Evolutionary conservation across 495 filamentous ascomycete species (phyloP).

Genomic region (Aspergillus sparsus): DNA sequence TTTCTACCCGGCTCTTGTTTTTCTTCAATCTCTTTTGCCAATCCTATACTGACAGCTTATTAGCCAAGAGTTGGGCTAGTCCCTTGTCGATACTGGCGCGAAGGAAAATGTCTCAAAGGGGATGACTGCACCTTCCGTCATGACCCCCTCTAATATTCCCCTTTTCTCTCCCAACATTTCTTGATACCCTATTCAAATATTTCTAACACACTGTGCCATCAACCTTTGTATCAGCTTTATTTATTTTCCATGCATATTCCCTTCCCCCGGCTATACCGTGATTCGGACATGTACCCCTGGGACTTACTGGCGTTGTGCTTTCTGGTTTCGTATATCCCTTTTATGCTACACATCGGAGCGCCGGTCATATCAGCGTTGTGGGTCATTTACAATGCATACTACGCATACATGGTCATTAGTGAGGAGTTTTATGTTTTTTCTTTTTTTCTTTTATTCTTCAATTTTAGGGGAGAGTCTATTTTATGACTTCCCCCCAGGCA

Average conservation of each 20-base stretch:
- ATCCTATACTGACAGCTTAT: slow-evolving; percentile 23
- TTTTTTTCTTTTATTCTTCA: too few relatives aligned
- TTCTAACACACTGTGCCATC: slow-evolving; percentile 5
- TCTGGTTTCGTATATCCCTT: neutral
- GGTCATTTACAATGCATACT: slow-evolving; percentile 11
- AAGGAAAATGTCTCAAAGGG: slow-evolving; percentile 81
- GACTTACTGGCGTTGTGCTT: slow-evolving; percentile 12
- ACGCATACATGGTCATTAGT: slow-evolving; percentile 5
- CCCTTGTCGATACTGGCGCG: slow-evolving; percentile 74
- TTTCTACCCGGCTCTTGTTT: neutral
- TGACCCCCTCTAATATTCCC: slow-evolving; percentile 31
- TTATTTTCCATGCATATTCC: slow-evolving; percentile 13
- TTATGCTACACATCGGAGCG: neutral
- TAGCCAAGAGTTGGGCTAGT: slow-evolving; percentile 46
- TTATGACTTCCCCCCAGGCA: neutral
- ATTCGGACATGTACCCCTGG: slow-evolving; percentile 2
- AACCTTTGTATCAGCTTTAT: slow-evolving; percentile 11
- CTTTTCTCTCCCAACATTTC: slow-evolving; percentile 10
- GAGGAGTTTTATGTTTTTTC: slow-evolving; percentile 11
- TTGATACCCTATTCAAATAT: slow-evolving; percentile 17
- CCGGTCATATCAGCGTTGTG: slow-evolving; percentile 12
- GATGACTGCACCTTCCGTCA: slow-evolving; percentile 85
- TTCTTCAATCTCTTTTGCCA: neutral
- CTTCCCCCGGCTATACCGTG: neutral
- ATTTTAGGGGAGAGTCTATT: neutral